A percentile compares a stretch with the other conserved stretches of the same genome.
phyloP scores from a whole-genome alignment of 768 basidiomycete species.

The Tremella fuciformis region DNA sequence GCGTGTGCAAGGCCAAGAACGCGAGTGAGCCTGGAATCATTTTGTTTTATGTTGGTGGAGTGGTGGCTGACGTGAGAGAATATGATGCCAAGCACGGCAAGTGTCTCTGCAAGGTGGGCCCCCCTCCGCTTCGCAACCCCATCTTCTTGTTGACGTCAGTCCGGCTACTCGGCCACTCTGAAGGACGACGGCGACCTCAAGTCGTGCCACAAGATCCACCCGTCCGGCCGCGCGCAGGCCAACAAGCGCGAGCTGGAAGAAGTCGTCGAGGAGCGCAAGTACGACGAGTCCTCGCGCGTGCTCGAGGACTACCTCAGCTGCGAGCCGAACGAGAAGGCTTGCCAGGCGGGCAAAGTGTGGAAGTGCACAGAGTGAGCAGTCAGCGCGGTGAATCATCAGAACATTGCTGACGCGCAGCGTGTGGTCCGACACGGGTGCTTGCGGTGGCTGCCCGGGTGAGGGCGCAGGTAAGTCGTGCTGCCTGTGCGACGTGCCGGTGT shows the following conservation, averaged over 20 bases:
- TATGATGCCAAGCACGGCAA: neutral
- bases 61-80: neutral
- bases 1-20: conserved; percentile 7
- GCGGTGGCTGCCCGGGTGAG: conserved; percentile 27
- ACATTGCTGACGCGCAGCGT: conserved; percentile 8
- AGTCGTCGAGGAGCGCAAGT: conserved; percentile 9
- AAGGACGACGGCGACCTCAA: neutral
- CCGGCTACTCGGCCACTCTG: neutral
- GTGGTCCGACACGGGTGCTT: conserved; percentile 17
- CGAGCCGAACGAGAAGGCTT: conserved; percentile 21
- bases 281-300: neutral
- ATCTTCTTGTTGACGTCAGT: neutral
- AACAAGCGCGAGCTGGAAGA: conserved; percentile 2
- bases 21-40: conserved; percentile 4
- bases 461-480: conserved; percentile 22
- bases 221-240: neutral
- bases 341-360: conserved; percentile 18
- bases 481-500: neutral
- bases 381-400: neutral
- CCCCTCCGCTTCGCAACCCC: neutral
- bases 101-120: conserved; percentile 7
- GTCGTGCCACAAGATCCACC: neutral
- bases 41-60: neutral
- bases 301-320: conserved; percentile 16
- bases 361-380: conserved; percentile 19